Evolutionary conservation across 108 stramenopile species (phyloP).

Genomic region (Cyclostephanos tholiformis): DNA sequence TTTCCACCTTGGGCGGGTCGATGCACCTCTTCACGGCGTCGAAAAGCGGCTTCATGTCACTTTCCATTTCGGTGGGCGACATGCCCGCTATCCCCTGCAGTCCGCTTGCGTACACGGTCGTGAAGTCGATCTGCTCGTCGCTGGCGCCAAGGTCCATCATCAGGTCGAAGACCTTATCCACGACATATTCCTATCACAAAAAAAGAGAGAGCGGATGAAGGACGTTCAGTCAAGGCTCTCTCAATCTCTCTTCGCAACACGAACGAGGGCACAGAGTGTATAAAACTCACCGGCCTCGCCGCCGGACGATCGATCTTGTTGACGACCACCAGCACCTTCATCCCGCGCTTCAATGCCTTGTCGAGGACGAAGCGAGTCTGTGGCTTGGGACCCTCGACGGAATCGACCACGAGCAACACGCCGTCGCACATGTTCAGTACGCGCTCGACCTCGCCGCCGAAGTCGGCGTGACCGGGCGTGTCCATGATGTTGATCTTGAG

Average conservation of each 20-base stretch:
- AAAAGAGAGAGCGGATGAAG: too few species aligned
- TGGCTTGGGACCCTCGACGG: constrained; percentile 98
- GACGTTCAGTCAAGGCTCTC: too few species aligned
- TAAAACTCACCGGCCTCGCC: constrained; percentile 70
- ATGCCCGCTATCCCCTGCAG: constrained; percentile 89
- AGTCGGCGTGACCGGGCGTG: constrained; percentile 99
- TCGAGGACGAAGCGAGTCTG: constrained; percentile 98
- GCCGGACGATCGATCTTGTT: constrained; percentile 99
- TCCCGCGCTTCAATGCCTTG: constrained; percentile 93
- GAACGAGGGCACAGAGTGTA: too few species aligned
- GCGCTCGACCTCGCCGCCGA: constrained; percentile 99
- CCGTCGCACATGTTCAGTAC: constrained; percentile 98
- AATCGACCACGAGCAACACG: constrained; percentile 95
- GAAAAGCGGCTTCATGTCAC: constrained; percentile 93
- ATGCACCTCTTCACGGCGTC: constrained; percentile 82
- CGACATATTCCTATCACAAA: constrained; percentile 80
- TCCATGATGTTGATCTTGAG: constrained; percentile 98
- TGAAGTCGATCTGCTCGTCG: constrained; percentile 98
- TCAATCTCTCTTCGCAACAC: too few species aligned
- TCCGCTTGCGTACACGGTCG: constrained; percentile 94
- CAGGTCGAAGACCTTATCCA: constrained; percentile 98
- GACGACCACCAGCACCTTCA: constrained; percentile 95
- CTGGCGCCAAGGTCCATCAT: constrained; percentile 95
- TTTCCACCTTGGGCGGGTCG: constrained; percentile 72
- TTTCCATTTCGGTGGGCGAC: constrained; percentile 74